These are phyloP conservation scores for Aegilops speltoides DNA, from an alignment of 176 grass and related monocot genomes.

Conservation along the genomic window DNA sequence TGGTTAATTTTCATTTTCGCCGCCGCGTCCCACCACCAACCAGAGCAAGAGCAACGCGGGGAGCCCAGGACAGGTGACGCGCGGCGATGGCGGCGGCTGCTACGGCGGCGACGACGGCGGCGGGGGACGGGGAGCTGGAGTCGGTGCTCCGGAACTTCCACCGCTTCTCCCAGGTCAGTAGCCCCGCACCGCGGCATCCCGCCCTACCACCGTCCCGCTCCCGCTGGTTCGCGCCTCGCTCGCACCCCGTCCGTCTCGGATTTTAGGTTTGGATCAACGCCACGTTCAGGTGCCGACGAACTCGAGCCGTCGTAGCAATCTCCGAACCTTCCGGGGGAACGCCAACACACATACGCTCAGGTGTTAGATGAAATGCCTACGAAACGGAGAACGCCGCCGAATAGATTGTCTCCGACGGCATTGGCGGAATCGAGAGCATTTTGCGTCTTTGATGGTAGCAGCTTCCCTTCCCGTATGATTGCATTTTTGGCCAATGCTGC, in stretches of 20 bases:
- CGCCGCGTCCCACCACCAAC: neutral
- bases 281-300: neutral
- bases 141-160: slow-evolving; percentile 61
- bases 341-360: neutral
- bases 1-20: neutral
- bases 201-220: neutral
- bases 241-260: neutral
- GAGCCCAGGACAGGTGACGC: slow-evolving; percentile 1
- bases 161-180: slow-evolving; percentile 56
- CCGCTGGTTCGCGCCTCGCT: neutral
- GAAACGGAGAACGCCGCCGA: neutral
- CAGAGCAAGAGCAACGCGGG: neutral
- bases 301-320: neutral
- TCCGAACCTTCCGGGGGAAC: neutral
- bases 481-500: neutral
- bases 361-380: slow-evolving; percentile 13
- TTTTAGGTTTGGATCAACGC: neutral
- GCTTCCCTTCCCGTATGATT: neutral
- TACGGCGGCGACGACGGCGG: neutral
- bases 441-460: neutral
- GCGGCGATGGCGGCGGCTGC: slow-evolving; percentile 7
- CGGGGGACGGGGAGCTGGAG: slow-evolving; percentile 54
- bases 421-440: neutral
- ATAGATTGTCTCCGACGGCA: neutral
- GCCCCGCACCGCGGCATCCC: neutral